These are phyloP conservation scores for Asterochloris erici DNA, from an alignment of 139 green algal species.

Conservation along the genomic window DNA sequence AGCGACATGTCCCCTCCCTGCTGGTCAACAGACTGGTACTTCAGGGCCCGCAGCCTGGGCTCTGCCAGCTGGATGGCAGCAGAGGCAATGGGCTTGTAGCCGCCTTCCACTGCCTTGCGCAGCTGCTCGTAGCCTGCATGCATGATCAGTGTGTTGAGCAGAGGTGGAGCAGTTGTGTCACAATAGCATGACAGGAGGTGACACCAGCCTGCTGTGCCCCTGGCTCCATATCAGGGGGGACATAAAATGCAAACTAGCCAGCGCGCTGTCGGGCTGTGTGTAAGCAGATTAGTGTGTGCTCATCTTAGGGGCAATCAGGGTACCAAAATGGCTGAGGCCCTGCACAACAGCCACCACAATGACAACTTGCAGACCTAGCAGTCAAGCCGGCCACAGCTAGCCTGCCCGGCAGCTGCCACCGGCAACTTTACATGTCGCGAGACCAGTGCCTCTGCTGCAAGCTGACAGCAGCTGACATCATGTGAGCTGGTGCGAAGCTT, in stretches of 20 bases:
- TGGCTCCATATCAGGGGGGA: neutral
- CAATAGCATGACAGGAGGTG: neutral
- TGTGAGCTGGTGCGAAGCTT: neutral
- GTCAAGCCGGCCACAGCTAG: no score
- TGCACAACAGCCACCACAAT: neutral
- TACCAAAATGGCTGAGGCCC: neutral
- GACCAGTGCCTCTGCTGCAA: neutral
- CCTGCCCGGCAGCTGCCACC: no score
- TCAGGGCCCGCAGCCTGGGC: neutral
- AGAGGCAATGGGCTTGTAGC: slow-evolving; percentile 6
- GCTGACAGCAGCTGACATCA: neutral
- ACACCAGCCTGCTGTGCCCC: neutral
- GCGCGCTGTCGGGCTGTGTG: neutral
- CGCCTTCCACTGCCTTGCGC: neutral
- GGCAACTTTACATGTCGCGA: neutral
- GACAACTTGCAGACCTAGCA: no score
- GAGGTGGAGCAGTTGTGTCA: neutral
- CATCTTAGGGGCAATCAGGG: no score
- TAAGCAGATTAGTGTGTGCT: no score
- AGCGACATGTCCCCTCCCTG: slow-evolving; percentile 6
- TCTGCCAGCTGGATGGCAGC: slow-evolving; percentile 2
- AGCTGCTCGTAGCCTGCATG: slow-evolving; percentile 1
- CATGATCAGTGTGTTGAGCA: neutral
- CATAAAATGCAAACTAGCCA: neutral
- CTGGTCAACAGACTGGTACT: slow-evolving; percentile 6